These are phyloP conservation scores for Isabelozyma rhagii DNA, from an alignment of 805 yeast species.

Conservation along the genomic window DNA sequence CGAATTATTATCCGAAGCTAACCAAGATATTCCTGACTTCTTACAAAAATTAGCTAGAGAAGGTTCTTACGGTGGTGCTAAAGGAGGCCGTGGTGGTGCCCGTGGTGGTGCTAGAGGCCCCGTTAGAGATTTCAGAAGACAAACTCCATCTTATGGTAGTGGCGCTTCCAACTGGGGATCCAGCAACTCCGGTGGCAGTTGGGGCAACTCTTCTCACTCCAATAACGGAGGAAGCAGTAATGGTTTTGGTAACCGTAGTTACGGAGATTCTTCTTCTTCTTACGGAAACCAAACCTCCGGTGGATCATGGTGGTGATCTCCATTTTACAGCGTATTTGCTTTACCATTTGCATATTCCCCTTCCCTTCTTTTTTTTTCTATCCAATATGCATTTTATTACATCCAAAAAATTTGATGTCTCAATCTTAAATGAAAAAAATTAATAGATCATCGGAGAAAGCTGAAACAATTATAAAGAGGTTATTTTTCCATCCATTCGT, in stretches of 20 bases:
- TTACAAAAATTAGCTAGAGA: slow-evolving; percentile 79
- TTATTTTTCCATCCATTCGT: slow-evolving; percentile 1
- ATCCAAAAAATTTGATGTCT: slow-evolving; percentile 19
- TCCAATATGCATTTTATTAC: slow-evolving; percentile 10
- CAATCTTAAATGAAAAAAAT: slow-evolving; percentile 17
- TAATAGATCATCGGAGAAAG: slow-evolving; percentile 9
- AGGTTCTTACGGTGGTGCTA: slow-evolving; percentile 50
- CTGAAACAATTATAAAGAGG: background rate
- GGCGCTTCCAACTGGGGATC: slow-evolving; percentile 33
- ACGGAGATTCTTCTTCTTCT: slow-evolving; percentile 13
- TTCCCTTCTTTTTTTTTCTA: slow-evolving; percentile 12
- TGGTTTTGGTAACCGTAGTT: slow-evolving; percentile 15
- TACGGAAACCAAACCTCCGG: slow-evolving; percentile 35
- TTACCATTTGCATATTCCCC: slow-evolving; percentile 12
- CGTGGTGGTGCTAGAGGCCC: slow-evolving; percentile 52
- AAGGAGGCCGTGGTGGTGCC: slow-evolving; percentile 26
- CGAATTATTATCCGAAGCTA: slow-evolving; percentile 88
- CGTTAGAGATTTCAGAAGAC: slow-evolving; percentile 53
- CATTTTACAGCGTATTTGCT: slow-evolving; percentile 1
- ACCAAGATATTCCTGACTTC: slow-evolving; percentile 95
- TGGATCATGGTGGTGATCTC: slow-evolving; percentile 40
- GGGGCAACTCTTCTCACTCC: slow-evolving; percentile 11
- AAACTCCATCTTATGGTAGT: slow-evolving; percentile 17
- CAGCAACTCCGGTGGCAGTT: slow-evolving; percentile 31
- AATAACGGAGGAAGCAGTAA: slow-evolving; percentile 21